Percentiles rank a stretch among this genome's conserved stretches.
These are phyloP conservation scores for Juglanconis juglandina DNA, from an alignment of 2,329 filamentous ascomycete species.

Conservation along the genomic window DNA sequence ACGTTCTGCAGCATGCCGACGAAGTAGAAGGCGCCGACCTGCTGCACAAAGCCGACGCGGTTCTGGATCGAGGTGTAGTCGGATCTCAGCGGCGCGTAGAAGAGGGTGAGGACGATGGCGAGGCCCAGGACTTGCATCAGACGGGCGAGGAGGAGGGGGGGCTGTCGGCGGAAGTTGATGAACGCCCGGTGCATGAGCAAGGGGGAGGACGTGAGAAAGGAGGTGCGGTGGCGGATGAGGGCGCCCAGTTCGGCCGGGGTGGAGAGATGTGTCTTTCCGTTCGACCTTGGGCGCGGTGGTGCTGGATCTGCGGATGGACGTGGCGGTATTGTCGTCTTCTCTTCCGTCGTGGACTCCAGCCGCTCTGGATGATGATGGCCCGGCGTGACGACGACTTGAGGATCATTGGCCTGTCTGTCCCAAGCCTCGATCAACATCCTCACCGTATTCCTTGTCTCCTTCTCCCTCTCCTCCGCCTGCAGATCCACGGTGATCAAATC, in stretches of 20 bases:
- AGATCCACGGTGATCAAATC: conserved; percentile 75
- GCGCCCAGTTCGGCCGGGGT: conserved; percentile 71
- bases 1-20: conserved; percentile 79
- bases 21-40: conserved; percentile 69
- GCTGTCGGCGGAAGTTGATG: conserved; percentile 68
- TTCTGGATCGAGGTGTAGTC: conserved; percentile 71
- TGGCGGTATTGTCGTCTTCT: conserved; percentile 22
- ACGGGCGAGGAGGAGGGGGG: conserved; percentile 60
- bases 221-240: conserved; percentile 60
- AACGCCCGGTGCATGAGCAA: conserved; percentile 64
- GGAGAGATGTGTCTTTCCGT: conserved; percentile 37
- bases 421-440: conserved; percentile 58
- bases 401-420: conserved; percentile 28
- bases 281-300: conserved; percentile 23
- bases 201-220: conserved; percentile 61
- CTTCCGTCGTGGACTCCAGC: conserved; percentile 17
- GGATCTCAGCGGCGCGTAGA: conserved; percentile 68
- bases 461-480: conserved; percentile 61
- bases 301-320: conserved; percentile 30
- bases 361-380: conserved; percentile 16
- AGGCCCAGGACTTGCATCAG: conserved; percentile 65
- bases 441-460: conserved; percentile 60
- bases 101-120: conserved; percentile 60
- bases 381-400: background rate
- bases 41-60: conserved; percentile 69